Evolutionary conservation across 2,329 filamentous ascomycete species (phyloP), one percentile per base, ranked within the genome.

Genomic region (Ophiosphaerella korrae): DNA sequence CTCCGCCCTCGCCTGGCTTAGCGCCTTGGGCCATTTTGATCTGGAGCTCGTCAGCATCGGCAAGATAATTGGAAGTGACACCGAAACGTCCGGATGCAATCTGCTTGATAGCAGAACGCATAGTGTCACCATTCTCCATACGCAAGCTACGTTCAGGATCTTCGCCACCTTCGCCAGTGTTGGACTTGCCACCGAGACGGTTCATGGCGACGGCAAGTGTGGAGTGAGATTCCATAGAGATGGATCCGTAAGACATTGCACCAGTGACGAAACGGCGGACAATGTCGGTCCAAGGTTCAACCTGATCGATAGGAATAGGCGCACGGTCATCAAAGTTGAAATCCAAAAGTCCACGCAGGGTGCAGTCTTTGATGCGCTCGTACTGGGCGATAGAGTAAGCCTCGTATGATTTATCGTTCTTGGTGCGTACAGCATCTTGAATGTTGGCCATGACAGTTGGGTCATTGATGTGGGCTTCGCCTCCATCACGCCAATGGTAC

Each of bases 11-110:
- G 76, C 93, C 93, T 49, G 93, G 93, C 84, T 97, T 97, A 57
- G 93, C 93, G 73, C 93, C 93, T 78, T 97, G 93, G 8, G 93
- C 93, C 93, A 97, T 97, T 84, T 97, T 97, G 79, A 97, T 97
- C 76, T 97, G 93, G 39, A 97, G 81, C 78, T 97, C 92, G 69
- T 97, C 93, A 14, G 93, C 90, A 74, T 97, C 93, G 42, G 92
- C 91, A 13, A 97, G 85, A 73, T 97, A 97, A 72, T 91, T 90
- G 52, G 90, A 94, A 1, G 93, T 97, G 56, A 97, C 93, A 81
- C 93, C 93, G 68, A 97, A 97, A 68, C 93, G 89, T 57, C 93
- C 93, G 39, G 92, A 96, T 38, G 93, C 93, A 67, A 97, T 90
- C 79, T 97, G 93, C 80, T 97, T 97, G 77, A 97, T 97, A 45